Conservation (phyloP, 441 rosid genomes). For the Macaranga tanarius region DNA sequence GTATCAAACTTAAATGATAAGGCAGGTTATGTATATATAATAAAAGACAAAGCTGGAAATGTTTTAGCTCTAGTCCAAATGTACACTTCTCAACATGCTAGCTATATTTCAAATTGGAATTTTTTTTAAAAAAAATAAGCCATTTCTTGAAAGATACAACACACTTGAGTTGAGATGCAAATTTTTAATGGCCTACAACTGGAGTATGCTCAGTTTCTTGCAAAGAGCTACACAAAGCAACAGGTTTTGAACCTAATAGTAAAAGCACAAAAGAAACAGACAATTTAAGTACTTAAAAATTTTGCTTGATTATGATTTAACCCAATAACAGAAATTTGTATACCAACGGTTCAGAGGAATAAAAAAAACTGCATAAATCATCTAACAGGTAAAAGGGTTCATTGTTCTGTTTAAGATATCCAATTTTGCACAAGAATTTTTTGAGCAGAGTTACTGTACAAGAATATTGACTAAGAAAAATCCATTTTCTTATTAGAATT, state of each 20-base stretch:
- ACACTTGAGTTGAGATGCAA: too few species aligned
- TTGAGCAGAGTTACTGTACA: background rate
- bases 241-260: too few species aligned
- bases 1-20: background rate
- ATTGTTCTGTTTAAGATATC: background rate
- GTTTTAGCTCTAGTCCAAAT: background rate
- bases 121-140: too few species aligned
- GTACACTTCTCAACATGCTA: background rate
- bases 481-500: constrained; percentile 14
- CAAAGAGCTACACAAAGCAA: too few species aligned
- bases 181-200: too few species aligned
- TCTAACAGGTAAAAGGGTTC: background rate
- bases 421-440: background rate
- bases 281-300: too few species aligned
- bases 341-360: background rate
- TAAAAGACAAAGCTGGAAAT: background rate
- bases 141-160: too few species aligned
- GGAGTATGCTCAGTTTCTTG: too few species aligned
- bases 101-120: background rate
- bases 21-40: background rate
- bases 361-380: background rate
- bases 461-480: too few species aligned
- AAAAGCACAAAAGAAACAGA: too few species aligned
- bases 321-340: background rate
- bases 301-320: background rate